Percentiles rank a stretch among this genome's conserved stretches.
Evolutionary conservation across 2,329 filamentous ascomycete species (phyloP).

Genomic region (Xylariaceae sp.): DNA sequence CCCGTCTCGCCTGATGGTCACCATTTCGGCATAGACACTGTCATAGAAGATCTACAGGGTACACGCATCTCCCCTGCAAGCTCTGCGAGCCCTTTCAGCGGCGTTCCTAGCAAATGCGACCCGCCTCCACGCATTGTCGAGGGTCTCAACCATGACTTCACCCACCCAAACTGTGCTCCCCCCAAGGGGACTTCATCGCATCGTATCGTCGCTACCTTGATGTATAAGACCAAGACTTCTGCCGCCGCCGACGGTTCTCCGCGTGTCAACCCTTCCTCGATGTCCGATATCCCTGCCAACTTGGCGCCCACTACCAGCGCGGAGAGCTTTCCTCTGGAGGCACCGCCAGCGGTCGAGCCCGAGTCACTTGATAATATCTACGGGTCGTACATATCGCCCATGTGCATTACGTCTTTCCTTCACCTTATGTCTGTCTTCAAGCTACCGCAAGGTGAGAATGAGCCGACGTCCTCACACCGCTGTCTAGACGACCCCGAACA

Average conservation of each 20-base stretch:
- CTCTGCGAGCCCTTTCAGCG: conserved; percentile 48
- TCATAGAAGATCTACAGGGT: conserved; percentile 50
- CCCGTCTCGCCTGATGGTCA: conserved; percentile 46
- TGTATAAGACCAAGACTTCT: conserved; percentile 48
- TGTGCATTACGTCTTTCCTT: conserved; percentile 61
- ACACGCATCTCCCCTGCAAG: conserved; percentile 37
- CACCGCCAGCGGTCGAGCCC: conserved; percentile 47
- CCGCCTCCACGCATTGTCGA: conserved; percentile 54
- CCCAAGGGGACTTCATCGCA: conserved; percentile 42
- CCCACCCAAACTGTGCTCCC: conserved; percentile 58
- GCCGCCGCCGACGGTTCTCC: conserved; percentile 33
- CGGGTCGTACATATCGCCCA: conserved; percentile 58
- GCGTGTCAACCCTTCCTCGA: conserved; percentile 33
- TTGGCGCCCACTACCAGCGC: conserved; percentile 54
- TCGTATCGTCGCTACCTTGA: conserved; percentile 56
- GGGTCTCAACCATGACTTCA: conserved; percentile 56
- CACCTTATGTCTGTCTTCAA: conserved; percentile 61
- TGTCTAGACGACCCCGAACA: conserved; percentile 56
- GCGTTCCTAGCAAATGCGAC: conserved; percentile 53
- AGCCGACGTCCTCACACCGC: conserved; percentile 56
- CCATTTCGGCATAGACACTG: conserved; percentile 59
- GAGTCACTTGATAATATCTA: conserved; percentile 60
- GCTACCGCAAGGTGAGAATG: conserved; percentile 44
- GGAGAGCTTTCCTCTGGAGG: conserved; percentile 55
- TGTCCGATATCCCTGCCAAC: conserved; percentile 45